Evolutionary conservation across 2,329 filamentous ascomycete species (phyloP).

Genomic region (Gnomoniopsis sp.): DNA sequence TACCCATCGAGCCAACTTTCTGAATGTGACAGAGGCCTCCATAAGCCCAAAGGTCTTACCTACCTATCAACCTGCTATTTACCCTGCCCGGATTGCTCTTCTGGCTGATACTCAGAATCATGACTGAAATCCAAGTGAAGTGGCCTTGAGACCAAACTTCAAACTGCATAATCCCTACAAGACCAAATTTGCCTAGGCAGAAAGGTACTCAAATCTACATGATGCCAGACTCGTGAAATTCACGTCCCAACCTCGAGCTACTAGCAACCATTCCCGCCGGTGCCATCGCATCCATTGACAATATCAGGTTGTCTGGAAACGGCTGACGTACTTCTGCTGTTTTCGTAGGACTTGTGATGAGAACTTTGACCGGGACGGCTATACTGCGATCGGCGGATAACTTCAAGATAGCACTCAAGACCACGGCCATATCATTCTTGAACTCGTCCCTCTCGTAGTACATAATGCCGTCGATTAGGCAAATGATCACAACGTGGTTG

Average conservation of each 20-base stretch:
- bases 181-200: no score
- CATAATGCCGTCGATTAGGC: background rate
- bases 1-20: no score
- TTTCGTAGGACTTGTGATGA: constrained; percentile 2
- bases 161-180: no score
- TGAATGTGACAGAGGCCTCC: no score
- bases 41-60: no score
- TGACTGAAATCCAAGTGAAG: no score
- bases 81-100: no score
- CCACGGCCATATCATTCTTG: background rate
- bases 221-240: no score
- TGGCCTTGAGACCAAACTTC: no score
- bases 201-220: no score
- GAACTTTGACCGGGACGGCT: background rate
- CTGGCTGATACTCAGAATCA: no score
- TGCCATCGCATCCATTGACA: background rate
- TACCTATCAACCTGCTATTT: no score
- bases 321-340: background rate
- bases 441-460: background rate
- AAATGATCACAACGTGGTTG: background rate
- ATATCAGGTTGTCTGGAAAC: background rate
- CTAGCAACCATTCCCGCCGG: background rate
- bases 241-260: background rate
- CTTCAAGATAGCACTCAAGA: background rate
- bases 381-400: background rate